phyloP scores from a whole-genome alignment of 2,329 filamentous ascomycete species.

The Claviceps sorghi region DNA sequence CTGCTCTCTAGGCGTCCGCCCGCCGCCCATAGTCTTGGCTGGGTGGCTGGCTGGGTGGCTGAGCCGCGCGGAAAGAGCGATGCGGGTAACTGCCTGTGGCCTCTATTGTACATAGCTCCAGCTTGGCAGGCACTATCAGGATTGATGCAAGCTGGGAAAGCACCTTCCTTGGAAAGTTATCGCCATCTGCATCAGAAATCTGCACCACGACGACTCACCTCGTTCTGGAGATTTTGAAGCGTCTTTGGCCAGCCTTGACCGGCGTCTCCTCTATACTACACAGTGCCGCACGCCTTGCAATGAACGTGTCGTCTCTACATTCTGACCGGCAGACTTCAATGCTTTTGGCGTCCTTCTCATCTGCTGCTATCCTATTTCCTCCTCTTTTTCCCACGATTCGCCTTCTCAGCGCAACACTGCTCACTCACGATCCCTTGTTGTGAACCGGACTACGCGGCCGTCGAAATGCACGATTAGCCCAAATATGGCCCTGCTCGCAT shows the following conservation, averaged over 20 bases:
- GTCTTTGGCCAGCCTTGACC: background rate
- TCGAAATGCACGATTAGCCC: background rate
- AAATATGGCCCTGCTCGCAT: background rate
- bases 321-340: background rate
- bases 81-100: background rate
- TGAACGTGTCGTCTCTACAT: background rate
- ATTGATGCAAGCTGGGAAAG: background rate
- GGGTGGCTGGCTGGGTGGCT: background rate
- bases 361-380: background rate
- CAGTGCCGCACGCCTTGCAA: background rate
- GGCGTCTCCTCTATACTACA: background rate
- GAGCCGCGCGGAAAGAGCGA: background rate
- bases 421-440: background rate
- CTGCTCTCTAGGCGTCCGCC: background rate
- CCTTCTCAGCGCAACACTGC: background rate
- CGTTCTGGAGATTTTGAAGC: background rate
- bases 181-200: background rate
- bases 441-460: background rate
- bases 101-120: too few relatives aligned
- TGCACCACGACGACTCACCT: background rate
- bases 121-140: background rate
- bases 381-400: background rate
- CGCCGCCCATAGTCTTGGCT: background rate
- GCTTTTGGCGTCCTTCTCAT: background rate
- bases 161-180: background rate